phyloP scores from a whole-genome alignment of 1,284 basidiomycete genomes.

The Marasmius oreades region DNA sequence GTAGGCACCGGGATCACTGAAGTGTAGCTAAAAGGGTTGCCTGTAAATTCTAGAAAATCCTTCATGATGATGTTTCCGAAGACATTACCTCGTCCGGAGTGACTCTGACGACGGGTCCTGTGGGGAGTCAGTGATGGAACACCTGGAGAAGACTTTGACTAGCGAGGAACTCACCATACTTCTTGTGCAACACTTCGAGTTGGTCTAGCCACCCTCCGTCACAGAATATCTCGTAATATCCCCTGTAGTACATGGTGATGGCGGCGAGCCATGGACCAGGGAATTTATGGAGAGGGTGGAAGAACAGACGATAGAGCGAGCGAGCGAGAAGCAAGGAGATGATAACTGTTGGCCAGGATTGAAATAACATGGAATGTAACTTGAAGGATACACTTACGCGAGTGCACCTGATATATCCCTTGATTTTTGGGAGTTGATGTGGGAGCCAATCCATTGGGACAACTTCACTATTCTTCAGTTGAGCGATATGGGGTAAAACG shows the following conservation, averaged over 20 bases:
- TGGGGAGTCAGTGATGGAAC: too few species aligned
- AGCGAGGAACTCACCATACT: background rate
- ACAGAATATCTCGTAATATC: background rate
- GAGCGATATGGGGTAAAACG: too few species aligned
- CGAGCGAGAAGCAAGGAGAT: too few species aligned
- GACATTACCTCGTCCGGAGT: background rate
- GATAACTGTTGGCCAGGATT: too few species aligned
- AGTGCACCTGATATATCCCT: too few species aligned
- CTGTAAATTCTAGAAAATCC: background rate
- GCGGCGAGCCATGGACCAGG: background rate
- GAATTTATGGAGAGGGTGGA: background rate
- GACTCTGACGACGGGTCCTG: background rate
- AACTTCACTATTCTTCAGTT: too few species aligned
- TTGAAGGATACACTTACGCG: too few species aligned
- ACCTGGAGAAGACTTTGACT: background rate
- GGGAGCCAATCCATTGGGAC: too few species aligned
- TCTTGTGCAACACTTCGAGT: background rate
- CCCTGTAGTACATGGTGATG: background rate
- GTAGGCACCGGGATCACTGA: background rate
- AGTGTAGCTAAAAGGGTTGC: background rate
- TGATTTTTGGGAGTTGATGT: too few species aligned
- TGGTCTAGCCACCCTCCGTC: background rate
- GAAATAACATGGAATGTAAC: too few species aligned
- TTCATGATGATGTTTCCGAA: background rate
- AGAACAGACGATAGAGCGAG: background rate